phyloP scores from a whole-genome alignment of 2,329 filamentous ascomycete species.

The Seiridium cupressi region DNA sequence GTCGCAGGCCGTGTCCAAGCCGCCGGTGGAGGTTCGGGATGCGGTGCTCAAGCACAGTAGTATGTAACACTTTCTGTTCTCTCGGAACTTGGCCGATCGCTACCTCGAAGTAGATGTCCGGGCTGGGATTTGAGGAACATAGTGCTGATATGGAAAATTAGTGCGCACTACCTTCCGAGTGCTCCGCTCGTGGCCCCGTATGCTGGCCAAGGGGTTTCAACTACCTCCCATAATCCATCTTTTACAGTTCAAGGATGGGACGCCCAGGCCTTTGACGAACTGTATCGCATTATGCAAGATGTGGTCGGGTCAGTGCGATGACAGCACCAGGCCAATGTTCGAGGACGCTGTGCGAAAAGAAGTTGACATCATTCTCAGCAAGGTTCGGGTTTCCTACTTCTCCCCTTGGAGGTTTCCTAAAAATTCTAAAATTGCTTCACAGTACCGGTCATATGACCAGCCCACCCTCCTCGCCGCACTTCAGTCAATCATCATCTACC shows the following conservation, averaged over 20 bases:
- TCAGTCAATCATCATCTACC: constrained; percentile 34
- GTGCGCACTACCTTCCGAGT: constrained; percentile 29
- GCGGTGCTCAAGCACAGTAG: constrained; percentile 7
- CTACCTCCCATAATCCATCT: constrained; percentile 34
- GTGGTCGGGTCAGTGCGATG: constrained; percentile 31
- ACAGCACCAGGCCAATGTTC: constrained; percentile 26
- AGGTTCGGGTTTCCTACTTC: constrained; percentile 20
- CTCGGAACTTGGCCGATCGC: too few relatives aligned
- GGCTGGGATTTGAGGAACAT: background rate
- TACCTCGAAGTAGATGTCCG: too few relatives aligned
- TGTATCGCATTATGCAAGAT: constrained; percentile 34
- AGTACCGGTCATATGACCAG: constrained; percentile 31
- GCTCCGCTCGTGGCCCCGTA: constrained; percentile 34
- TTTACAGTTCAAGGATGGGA: constrained; percentile 15
- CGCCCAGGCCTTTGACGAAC: constrained; percentile 29
- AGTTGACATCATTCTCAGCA: constrained; percentile 26
- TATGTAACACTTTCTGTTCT: background rate
- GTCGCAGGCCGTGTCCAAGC: background rate
- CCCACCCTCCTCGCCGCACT: constrained; percentile 29
- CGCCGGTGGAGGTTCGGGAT: background rate
- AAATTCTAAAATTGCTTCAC: background rate
- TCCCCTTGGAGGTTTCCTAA: background rate
- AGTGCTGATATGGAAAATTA: background rate
- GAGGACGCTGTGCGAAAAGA: constrained; percentile 29
- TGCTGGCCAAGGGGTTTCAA: constrained; percentile 33